Conservation (phyloP, 225 moss, liverwort and hornwort genomes). For the Sphagnum contortum region DNA sequence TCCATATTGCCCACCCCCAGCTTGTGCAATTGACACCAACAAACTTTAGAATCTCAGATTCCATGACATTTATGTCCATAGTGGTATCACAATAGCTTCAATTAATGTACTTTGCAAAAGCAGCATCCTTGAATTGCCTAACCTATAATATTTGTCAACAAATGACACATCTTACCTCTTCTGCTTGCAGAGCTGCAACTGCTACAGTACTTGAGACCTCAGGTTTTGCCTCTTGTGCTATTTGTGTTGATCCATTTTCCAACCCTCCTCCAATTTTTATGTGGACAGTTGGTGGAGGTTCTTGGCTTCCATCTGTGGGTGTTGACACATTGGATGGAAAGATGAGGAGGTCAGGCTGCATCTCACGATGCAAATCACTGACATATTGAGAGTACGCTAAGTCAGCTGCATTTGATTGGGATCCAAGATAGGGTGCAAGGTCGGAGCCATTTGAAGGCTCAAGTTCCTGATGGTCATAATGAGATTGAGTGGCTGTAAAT, state of each 20-base stretch:
- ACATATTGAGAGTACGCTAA: conserved; percentile 61
- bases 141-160: too few species aligned
- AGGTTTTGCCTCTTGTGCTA: conserved; percentile 26
- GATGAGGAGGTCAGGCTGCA: conserved; percentile 79
- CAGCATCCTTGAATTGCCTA: too few species aligned
- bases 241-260: conserved; percentile 44
- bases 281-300: conserved; percentile 16
- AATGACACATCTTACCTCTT: conserved; percentile 20
- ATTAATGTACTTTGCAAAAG: too few species aligned
- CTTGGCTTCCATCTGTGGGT: conserved; percentile 38
- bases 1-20: too few species aligned
- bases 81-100: too few species aligned
- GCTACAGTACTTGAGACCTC: conserved; percentile 28
- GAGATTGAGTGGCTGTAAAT: conserved; percentile 23
- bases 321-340: conserved; percentile 35
- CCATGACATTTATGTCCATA: too few species aligned
- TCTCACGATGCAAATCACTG: conserved; percentile 62
- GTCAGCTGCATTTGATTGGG: conserved; percentile 69
- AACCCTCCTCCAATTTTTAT: conserved; percentile 27
- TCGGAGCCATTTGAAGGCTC: conserved; percentile 12
- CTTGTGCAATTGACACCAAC: too few species aligned
- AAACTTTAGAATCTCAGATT: too few species aligned
- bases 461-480: conserved; percentile 4
- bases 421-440: conserved; percentile 26
- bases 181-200: conserved; percentile 12